Evolutionary conservation across 495 filamentous ascomycete genomes (phyloP).

Genomic region (Tuber borchii): DNA sequence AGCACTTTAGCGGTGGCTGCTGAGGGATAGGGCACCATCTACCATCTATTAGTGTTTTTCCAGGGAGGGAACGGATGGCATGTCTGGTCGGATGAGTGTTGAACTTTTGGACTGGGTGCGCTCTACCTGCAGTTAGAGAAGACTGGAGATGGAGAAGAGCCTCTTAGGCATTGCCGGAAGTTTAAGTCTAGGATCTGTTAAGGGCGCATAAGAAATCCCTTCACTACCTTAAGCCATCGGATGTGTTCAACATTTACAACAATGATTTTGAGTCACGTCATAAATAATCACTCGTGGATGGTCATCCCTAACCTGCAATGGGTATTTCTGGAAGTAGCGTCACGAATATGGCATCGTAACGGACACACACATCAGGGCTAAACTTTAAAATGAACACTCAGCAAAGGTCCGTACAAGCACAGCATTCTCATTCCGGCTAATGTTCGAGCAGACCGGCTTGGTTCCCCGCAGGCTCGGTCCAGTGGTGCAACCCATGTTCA

Average conservation of each 20-base stretch:
- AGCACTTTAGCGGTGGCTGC: background rate
- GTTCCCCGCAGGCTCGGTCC: background rate
- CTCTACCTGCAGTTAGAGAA: background rate
- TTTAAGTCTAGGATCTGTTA: background rate
- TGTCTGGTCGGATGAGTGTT: background rate
- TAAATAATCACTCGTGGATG: background rate
- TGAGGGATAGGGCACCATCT: background rate
- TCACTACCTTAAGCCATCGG: background rate
- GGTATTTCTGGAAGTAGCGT: background rate
- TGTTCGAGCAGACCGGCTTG: background rate
- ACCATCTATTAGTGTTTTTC: background rate
- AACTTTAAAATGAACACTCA: background rate
- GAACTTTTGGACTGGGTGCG: background rate
- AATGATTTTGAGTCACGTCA: background rate
- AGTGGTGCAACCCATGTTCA: background rate
- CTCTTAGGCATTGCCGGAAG: background rate
- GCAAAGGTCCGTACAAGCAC: background rate
- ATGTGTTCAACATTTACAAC: background rate
- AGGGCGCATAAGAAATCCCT: background rate
- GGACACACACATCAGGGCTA: background rate
- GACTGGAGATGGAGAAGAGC: background rate
- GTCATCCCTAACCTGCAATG: background rate
- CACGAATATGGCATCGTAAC: background rate
- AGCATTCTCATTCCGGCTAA: background rate
- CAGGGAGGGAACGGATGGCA: background rate